Evolutionary conservation across 2,329 filamentous ascomycete genomes (phyloP).

Genomic region (Coniella vitis): DNA sequence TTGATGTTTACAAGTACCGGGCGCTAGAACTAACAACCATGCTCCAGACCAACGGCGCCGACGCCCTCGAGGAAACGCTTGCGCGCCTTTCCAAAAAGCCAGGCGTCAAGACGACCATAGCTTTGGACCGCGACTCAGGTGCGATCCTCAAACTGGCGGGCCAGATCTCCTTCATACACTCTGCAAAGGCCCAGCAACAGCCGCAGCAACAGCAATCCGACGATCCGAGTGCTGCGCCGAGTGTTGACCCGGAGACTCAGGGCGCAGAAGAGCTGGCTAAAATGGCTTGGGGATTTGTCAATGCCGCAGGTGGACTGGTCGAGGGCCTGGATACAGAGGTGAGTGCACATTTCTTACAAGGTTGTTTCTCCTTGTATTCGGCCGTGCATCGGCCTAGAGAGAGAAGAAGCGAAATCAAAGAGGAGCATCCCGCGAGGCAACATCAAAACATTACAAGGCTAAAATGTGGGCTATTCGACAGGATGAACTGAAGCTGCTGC

Average conservation of each 20-base stretch:
- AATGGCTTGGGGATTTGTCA: slow-evolving; percentile 71
- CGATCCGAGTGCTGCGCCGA: slow-evolving; percentile 31
- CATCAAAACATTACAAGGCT: not conserved
- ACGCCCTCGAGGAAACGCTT: slow-evolving; percentile 59
- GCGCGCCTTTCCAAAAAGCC: slow-evolving; percentile 68
- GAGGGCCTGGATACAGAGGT: slow-evolving; percentile 67
- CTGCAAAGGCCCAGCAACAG: slow-evolving; percentile 25
- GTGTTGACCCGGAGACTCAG: slow-evolving; percentile 42
- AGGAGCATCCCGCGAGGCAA: not conserved
- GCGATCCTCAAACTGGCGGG: slow-evolving; percentile 71
- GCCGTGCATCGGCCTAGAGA: not conserved
- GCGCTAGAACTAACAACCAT: not conserved
- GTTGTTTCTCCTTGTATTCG: not conserved
- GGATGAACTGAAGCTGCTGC: slow-evolving; percentile 71
- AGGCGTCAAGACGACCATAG: slow-evolving; percentile 70
- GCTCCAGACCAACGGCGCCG: slow-evolving; percentile 40
- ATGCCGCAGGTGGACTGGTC: slow-evolving; percentile 61
- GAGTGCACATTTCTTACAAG: slow-evolving; percentile 13
- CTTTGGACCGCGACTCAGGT: slow-evolving; percentile 65
- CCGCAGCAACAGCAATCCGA: slow-evolving; percentile 20
- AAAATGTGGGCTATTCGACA: slow-evolving; percentile 23
- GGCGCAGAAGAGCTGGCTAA: slow-evolving; percentile 66
- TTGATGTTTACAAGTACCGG: not conserved
- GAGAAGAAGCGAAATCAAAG: not conserved
- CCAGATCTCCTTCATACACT: slow-evolving; percentile 53